Base-by-base conservation (phyloP, 2,329 filamentous ascomycete species). In the Aureobasidium musti region DNA sequence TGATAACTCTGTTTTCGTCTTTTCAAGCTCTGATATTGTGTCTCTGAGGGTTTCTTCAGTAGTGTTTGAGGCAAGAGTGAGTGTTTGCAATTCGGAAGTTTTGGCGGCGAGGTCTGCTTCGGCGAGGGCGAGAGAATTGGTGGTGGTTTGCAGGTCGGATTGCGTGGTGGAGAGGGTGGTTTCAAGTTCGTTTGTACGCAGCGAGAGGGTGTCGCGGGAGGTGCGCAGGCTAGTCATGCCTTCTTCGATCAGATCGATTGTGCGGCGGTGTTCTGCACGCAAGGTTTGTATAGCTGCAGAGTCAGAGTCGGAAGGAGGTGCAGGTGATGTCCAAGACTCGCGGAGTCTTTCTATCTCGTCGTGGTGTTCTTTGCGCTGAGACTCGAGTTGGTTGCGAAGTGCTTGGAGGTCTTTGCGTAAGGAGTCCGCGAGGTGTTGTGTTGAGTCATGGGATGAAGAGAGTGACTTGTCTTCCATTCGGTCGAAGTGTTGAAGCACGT, bases 1-100 rank as follows among this genome's bases (percentile, higher is more conserved):
- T n/a, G 69, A 68, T 37, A 71, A 67, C 47, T 74, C 71, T 6
- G 61, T 67, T 45, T 70, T 70, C 3, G 71, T 67, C 28, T 60
- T 56, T 30, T 68, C 53, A 7, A 75, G 57, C 26, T 69, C 69
- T 41, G 64, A 41, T 37, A 72, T 33, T 23, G 49, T 33, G 4
- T 23, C 23, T 23, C 43, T 1, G 11, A 54, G 19, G 7, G 14
- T 17, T 14, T 7, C 0, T 19, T n/a, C 21, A 8, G 35, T 10
- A 3, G 47, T 28, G 5, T 13, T 2, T 2, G 13, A 28, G 21
- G 47, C 11, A 1, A 21, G 7, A 3, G 28, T 26, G 11, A 43
- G 8, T 2, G 23, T 6, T 35, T 64, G 23, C 4, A 64, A 37
- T 13, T 64, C 49, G 5, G 61, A 3, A 5, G 35, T 43, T n/a